Conservation (phyloP, 192 early-diverging fungal species). For the Gaertneriomyces sp. region DNA sequence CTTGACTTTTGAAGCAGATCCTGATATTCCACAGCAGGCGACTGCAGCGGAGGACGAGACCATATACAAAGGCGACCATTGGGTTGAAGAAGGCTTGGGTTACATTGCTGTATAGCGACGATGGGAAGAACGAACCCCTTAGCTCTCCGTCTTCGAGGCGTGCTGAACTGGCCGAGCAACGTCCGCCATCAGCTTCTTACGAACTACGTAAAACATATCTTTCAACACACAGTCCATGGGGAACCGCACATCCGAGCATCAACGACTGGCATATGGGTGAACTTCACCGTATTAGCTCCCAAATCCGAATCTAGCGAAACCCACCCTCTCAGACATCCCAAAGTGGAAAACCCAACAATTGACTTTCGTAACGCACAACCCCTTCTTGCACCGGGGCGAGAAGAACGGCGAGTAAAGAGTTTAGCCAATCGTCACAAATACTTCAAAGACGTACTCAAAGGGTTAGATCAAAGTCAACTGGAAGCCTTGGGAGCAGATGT, state of each 20-base stretch:
- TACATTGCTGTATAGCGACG: no score
- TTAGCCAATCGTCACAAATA: slow-evolving; percentile 20
- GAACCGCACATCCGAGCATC: slow-evolving; percentile 49
- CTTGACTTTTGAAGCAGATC: no score
- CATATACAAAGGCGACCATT: no score
- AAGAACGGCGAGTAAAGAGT: slow-evolving; percentile 33
- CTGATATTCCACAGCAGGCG: no score
- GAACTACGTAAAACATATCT: slow-evolving; percentile 49
- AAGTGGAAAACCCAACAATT: slow-evolving; percentile 8
- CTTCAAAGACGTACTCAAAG: slow-evolving; percentile 30
- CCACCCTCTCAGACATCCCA: slow-evolving; percentile 10
- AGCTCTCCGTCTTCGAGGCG: slow-evolving; percentile 36
- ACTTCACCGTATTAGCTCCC: slow-evolving; percentile 39
- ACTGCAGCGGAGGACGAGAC: no score
- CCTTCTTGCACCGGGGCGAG: slow-evolving; percentile 38
- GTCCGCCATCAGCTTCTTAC: slow-evolving; percentile 45
- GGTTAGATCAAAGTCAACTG: slow-evolving; percentile 14
- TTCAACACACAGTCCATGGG: slow-evolving; percentile 42
- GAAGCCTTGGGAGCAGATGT: slow-evolving; percentile 18
- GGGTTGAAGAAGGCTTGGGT: no score
- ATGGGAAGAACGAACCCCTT: slow-evolving; percentile 49
- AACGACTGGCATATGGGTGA: slow-evolving; percentile 51
- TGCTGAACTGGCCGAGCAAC: slow-evolving; percentile 52
- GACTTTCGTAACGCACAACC: slow-evolving; percentile 32
- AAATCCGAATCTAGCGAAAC: slow-evolving; percentile 16